Evolutionary conservation across 2,329 filamentous ascomycete species (phyloP), one percentile per base, ranked within the genome.

Genomic region (Xylaria sp.): DNA sequence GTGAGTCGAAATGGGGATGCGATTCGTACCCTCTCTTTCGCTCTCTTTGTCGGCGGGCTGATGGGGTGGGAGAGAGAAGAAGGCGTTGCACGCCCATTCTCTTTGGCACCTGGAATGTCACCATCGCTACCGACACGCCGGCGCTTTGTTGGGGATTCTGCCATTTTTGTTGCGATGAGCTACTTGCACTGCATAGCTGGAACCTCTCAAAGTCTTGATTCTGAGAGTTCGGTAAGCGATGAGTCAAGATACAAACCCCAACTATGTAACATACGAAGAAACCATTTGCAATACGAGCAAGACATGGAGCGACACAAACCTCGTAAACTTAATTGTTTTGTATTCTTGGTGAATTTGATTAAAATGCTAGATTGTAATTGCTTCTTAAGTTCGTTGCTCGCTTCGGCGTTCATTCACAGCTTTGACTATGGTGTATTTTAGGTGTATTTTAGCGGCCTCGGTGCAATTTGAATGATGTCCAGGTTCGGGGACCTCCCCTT

Each of bases 1-100:
- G 90, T 93, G 13, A 95, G 83, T 59, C 87, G 86, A 67, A 93
- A 85, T 0, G 91, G 91, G 1, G 91, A 93, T 1, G 76, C 72
- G 23, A 86, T 25, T 17, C 64, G 57, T 19, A 61, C 53, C 25
- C 29, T 54, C 29, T 41, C 29, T n/a, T 21, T 49, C 4, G 38
- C 6, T 58, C 67, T 77, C 64, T 75, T 80, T 41, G 46, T 70
- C 1, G 81, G 81, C 27, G 83, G 83, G 51, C 81, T 85, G 52
- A 85, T 79, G 7, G 80, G 75, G 17, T 68, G 70, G 17, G 69
- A 69, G 29, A 78, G 72, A 11, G 77, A 77, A 21, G 63, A 59
- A 23, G 70, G 74, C 21, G 64, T 63, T 11, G 63, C 54, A 37
- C 49, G 52, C n/a, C 47, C 33, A 17, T 44, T 43, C 19, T 55